Percentiles rank a stretch among this genome's conserved stretches.
Evolutionary conservation across 179 eudicot species (phyloP).

Genomic region (Camellia oleifera): DNA sequence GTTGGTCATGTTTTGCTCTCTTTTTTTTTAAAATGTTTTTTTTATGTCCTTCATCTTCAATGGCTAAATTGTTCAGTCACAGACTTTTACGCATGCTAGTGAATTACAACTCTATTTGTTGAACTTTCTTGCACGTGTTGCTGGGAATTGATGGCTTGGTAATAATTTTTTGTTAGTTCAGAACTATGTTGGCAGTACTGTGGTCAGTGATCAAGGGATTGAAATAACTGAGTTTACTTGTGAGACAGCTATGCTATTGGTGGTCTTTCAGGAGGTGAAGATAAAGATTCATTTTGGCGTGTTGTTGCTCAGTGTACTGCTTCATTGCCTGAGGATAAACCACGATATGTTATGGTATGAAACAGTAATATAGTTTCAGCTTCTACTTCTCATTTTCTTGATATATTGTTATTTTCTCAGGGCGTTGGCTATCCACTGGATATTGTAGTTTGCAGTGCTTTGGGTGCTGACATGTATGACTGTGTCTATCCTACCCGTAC

Average conservation of each 20-base stretch:
- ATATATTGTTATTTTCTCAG: constrained; percentile 31
- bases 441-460: constrained; percentile 91
- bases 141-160: neutral
- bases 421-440: constrained; percentile 94
- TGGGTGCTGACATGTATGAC: constrained; percentile 97
- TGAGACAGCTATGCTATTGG: constrained; percentile 92
- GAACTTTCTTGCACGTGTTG: neutral
- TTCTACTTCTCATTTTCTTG: neutral
- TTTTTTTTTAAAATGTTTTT: neutral
- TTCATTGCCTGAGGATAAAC: constrained; percentile 84
- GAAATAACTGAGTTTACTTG: constrained; percentile 31
- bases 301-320: constrained; percentile 96
- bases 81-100: neutral
- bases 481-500: constrained; percentile 95
- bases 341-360: constrained; percentile 90
- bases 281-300: constrained; percentile 95
- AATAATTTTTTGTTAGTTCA: neutral
- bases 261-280: constrained; percentile 98
- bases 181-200: neutral
- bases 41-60: neutral
- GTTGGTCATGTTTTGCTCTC: neutral
- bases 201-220: constrained; percentile 11
- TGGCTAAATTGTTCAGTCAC: neutral
- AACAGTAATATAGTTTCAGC: neutral
- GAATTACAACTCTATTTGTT: neutral